These are phyloP conservation scores for Adenanthera pavonina DNA, from an alignment of 306 rosid genomes.

Conservation along the genomic window DNA sequence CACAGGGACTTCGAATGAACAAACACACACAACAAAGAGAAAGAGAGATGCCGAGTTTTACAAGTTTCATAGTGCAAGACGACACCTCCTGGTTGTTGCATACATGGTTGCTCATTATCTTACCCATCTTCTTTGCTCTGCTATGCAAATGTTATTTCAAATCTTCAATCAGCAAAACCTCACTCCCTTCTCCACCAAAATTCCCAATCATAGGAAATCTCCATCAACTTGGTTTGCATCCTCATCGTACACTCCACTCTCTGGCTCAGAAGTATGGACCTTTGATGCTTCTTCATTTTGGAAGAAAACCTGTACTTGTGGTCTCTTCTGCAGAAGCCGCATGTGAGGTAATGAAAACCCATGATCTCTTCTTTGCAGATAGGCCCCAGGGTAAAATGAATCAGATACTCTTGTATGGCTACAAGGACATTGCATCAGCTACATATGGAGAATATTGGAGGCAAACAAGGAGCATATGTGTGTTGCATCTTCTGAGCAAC, in stretches of 20 bases:
- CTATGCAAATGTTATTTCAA: background rate
- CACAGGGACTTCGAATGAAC: background rate
- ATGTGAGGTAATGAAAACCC: conserved; percentile 53
- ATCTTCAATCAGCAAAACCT: background rate
- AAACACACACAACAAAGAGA: too few species aligned
- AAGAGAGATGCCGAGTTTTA: background rate
- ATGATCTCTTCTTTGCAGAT: conserved; percentile 44
- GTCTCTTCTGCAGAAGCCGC: conserved; percentile 51
- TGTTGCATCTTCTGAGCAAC: conserved; percentile 42
- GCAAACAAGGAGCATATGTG: conserved; percentile 46
- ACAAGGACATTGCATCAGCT: conserved; percentile 37
- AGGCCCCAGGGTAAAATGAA: conserved; percentile 10
- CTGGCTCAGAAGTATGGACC: background rate
- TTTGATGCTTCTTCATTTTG: conserved; percentile 47
- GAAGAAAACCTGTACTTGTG: conserved; percentile 46
- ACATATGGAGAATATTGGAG: conserved; percentile 56
- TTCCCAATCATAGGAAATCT: background rate
- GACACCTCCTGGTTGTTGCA: background rate
- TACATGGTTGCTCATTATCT: background rate
- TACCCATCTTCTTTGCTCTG: background rate
- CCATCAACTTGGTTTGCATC: background rate
- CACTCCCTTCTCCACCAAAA: background rate
- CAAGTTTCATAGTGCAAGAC: background rate
- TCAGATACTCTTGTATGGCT: conserved; percentile 48
- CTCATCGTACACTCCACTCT: background rate